Conservation (phyloP, 345 rosid genomes). For the Linum trigynum region DNA sequence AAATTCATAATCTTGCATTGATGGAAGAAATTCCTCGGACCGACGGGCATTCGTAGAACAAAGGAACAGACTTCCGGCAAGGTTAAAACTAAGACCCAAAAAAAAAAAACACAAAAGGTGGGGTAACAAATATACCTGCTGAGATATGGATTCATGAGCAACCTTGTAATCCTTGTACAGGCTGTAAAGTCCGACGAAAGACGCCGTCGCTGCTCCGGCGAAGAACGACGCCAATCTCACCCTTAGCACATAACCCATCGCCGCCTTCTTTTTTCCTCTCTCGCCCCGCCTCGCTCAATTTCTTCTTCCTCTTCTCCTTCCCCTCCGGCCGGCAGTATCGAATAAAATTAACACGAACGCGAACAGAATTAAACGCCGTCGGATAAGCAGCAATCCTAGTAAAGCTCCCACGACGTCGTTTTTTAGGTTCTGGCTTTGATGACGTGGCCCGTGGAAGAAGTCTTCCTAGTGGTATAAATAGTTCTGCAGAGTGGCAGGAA, state of each 20-base stretch:
- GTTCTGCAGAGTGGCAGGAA: neutral
- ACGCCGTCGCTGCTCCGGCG: constrained; percentile 82
- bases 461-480: neutral
- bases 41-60: neutral
- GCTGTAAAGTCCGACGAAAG: constrained; percentile 55
- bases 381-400: neutral
- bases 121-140: constrained; percentile 38
- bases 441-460: neutral
- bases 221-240: constrained; percentile 93
- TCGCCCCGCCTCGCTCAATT: no score
- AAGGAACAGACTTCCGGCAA: neutral
- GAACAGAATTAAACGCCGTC: neutral
- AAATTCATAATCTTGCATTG: neutral
- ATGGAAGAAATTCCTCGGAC: neutral
- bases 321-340: neutral
- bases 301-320: neutral
- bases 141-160: constrained; percentile 72
- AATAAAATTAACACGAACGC: neutral
- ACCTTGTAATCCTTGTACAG: constrained; percentile 78
- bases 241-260: constrained; percentile 78
- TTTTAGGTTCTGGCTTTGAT: neutral
- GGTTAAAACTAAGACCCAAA: neutral
- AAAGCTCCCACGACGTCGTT: neutral
- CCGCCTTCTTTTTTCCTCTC: neutral
- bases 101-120: neutral